These are phyloP conservation scores for Alternaria tenuissima DNA, from an alignment of 2,329 filamentous ascomycete species.

Conservation along the genomic window DNA sequence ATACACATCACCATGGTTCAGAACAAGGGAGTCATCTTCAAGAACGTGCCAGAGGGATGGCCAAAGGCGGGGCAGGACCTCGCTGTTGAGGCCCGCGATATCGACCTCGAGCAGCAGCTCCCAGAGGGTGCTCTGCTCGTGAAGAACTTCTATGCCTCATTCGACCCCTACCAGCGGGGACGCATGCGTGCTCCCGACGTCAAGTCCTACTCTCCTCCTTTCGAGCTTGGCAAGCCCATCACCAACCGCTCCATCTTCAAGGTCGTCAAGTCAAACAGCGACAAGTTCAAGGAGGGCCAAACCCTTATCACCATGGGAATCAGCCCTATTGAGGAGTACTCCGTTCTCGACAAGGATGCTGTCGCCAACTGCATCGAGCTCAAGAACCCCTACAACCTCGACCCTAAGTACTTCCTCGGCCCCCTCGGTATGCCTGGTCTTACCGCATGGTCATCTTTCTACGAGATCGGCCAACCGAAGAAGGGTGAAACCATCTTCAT, in stretches of 20 bases:
- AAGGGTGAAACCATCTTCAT: slow-evolving; percentile 85
- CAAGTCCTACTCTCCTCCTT: slow-evolving; percentile 74
- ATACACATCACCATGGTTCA: slow-evolving; percentile 57
- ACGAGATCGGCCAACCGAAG: slow-evolving; percentile 77
- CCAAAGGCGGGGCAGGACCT: slow-evolving; percentile 77
- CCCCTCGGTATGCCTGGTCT: slow-evolving; percentile 80
- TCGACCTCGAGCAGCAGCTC: slow-evolving; percentile 69
- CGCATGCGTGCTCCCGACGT: slow-evolving; percentile 72
- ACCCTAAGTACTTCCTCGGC: slow-evolving; percentile 74
- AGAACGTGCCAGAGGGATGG: slow-evolving; percentile 69
- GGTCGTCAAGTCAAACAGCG: slow-evolving; percentile 73
- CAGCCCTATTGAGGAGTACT: slow-evolving; percentile 75
- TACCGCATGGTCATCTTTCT: slow-evolving; percentile 77
- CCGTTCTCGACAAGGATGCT: slow-evolving; percentile 61
- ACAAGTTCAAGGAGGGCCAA: slow-evolving; percentile 72
- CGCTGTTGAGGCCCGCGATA: slow-evolving; percentile 68
- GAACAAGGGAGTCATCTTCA: slow-evolving; percentile 82
- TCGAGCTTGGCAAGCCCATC: slow-evolving; percentile 69
- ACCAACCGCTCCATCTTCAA: slow-evolving; percentile 70
- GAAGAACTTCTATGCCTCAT: slow-evolving; percentile 76
- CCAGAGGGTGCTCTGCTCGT: slow-evolving; percentile 72
- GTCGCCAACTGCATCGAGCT: slow-evolving; percentile 62
- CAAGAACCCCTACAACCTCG: slow-evolving; percentile 73
- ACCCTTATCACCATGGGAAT: slow-evolving; percentile 62
- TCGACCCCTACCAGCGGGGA: slow-evolving; percentile 86